phyloP scores from a whole-genome alignment of 257 asterid genomes.

The Vinca minor region DNA sequence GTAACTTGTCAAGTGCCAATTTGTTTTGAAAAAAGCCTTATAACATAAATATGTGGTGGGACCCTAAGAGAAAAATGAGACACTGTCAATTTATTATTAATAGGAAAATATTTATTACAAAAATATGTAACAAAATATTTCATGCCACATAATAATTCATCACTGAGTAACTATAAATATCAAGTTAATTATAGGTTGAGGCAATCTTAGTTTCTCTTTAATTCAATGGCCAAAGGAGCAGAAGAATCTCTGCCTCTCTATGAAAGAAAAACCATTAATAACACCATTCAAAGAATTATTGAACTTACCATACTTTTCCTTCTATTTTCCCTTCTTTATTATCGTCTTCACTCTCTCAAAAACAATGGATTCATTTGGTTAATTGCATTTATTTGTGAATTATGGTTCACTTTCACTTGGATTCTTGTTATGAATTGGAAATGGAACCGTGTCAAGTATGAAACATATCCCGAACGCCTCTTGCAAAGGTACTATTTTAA shows the following conservation, averaged over 20 bases:
- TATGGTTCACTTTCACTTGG: conserved; percentile 38
- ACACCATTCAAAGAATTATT: conserved; percentile 15
- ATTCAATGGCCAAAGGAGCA: conserved; percentile 16
- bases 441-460: conserved; percentile 21
- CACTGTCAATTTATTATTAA: too few species aligned
- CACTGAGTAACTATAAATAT: too few species aligned
- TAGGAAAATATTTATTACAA: too few species aligned
- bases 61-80: too few species aligned
- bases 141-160: too few species aligned
- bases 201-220: too few species aligned
- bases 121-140: too few species aligned
- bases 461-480: conserved; percentile 23
- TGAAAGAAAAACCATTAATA: conserved; percentile 15
- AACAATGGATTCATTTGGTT: conserved; percentile 21
- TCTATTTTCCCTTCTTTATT: conserved; percentile 21
- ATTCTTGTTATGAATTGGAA: conserved; percentile 22
- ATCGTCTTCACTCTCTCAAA: conserved; percentile 16
- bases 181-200: too few species aligned
- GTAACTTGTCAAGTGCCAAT: too few species aligned
- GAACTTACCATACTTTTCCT: conserved; percentile 29
- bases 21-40: too few species aligned
- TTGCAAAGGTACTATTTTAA: conserved; percentile 19
- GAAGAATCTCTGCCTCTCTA: conserved; percentile 15
- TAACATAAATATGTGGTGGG: too few species aligned
- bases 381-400: conserved; percentile 26